These are phyloP conservation scores for Vigna hirtella DNA, from an alignment of 306 rosid species.

Conservation along the genomic window DNA sequence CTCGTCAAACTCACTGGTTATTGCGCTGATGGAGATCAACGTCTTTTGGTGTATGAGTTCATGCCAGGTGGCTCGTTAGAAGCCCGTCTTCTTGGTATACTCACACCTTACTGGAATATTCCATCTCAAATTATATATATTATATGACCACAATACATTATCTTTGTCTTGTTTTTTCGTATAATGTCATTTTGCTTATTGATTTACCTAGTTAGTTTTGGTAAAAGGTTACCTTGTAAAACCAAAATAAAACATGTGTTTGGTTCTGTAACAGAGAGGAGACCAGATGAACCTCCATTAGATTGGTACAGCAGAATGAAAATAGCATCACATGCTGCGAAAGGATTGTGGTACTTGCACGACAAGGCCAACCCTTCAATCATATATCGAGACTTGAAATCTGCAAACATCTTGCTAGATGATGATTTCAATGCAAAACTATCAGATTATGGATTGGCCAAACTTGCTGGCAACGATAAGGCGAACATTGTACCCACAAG, in stretches of 20 bases:
- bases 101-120: neutral
- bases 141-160: neutral
- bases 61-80: conserved; percentile 70
- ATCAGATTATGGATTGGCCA: conserved; percentile 80
- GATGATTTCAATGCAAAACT: conserved; percentile 68
- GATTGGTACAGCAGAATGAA: conserved; percentile 82
- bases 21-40: conserved; percentile 97
- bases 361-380: conserved; percentile 79
- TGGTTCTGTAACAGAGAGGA: conserved; percentile 49
- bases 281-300: conserved; percentile 51
- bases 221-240: neutral
- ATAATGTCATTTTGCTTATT: neutral
- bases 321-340: conserved; percentile 70
- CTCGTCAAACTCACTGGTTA: conserved; percentile 81
- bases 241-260: conserved; percentile 18
- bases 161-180: too few relatives aligned
- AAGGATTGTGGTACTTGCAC: conserved; percentile 89
- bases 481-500: conserved; percentile 62
- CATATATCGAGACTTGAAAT: conserved; percentile 72
- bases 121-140: neutral
- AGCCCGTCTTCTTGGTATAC: conserved; percentile 67
- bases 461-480: conserved; percentile 67
- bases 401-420: conserved; percentile 78
- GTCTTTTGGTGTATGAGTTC: conserved; percentile 85
- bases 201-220: neutral